Evolutionary conservation across 495 filamentous ascomycete species (phyloP).

Genomic region (Podospora pseudoanserina): DNA sequence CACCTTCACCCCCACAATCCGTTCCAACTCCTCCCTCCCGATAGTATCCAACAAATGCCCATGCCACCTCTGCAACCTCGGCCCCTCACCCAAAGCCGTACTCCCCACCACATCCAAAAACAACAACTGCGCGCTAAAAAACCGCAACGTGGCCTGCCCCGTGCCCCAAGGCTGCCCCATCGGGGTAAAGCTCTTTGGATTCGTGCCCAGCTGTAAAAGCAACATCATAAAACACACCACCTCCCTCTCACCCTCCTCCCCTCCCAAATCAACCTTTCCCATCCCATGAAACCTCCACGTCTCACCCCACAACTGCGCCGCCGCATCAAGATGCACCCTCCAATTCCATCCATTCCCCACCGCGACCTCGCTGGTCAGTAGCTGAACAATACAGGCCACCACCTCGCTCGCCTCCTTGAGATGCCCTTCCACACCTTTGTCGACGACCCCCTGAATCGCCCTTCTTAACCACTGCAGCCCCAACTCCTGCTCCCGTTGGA

Average conservation of each 20-base stretch:
- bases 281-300: constrained; percentile 35
- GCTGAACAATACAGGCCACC: constrained; percentile 52
- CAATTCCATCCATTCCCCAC: constrained; percentile 45
- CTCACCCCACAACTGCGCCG: constrained; percentile 46
- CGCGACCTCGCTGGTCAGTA: constrained; percentile 50
- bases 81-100: constrained; percentile 40
- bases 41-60: constrained; percentile 29
- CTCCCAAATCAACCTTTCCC: background rate
- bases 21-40: constrained; percentile 18
- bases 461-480: constrained; percentile 42
- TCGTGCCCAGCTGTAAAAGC: constrained; percentile 32
- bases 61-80: constrained; percentile 43
- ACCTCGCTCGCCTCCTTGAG: constrained; percentile 37
- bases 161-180: constrained; percentile 37
- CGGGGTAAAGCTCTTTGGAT: constrained; percentile 20
- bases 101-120: constrained; percentile 50
- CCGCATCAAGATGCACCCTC: constrained; percentile 47
- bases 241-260: background rate
- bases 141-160: constrained; percentile 51
- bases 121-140: constrained; percentile 49
- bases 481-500: constrained; percentile 39
- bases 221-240: constrained; percentile 27
- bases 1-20: constrained; percentile 17
- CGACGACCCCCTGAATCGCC: constrained; percentile 39
- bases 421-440: constrained; percentile 30